phyloP scores from a whole-genome alignment of 306 rosid genomes.

The Lagenaria siceraria region DNA sequence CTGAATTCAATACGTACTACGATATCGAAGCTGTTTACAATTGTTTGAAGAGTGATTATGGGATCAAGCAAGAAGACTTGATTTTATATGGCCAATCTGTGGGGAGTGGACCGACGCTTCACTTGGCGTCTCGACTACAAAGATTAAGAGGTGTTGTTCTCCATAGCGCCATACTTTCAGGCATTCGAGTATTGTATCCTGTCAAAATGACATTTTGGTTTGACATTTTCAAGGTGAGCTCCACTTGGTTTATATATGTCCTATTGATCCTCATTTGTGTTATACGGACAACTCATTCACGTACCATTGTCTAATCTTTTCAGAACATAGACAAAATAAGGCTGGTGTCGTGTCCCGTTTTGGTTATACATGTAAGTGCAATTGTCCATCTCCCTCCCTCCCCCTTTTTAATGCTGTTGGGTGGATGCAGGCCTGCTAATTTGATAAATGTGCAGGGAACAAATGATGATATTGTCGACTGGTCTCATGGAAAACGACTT shows the following conservation, averaged over 20 bases:
- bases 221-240: conserved; percentile 86
- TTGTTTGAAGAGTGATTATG: conserved; percentile 69
- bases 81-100: conserved; percentile 95
- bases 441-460: conserved; percentile 59
- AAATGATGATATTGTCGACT: conserved; percentile 83
- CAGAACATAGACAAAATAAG: conserved; percentile 97
- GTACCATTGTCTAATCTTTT: conserved; percentile 4
- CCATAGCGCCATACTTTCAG: conserved; percentile 95
- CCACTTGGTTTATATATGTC: neutral
- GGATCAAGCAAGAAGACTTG: conserved; percentile 72
- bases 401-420: neutral
- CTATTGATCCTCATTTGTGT: neutral
- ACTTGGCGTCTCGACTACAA: conserved; percentile 64
- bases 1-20: conserved; percentile 82
- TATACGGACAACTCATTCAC: neutral
- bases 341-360: conserved; percentile 64
- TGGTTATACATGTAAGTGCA: conserved; percentile 75
- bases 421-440: neutral
- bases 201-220: conserved; percentile 95
- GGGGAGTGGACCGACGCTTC: conserved; percentile 95
- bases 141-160: conserved; percentile 89
- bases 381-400: conserved; percentile 13
- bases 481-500: conserved; percentile 87
- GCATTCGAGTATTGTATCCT: conserved; percentile 84
- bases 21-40: conserved; percentile 95